phyloP scores from a whole-genome alignment of 2,329 filamentous ascomycete genomes.

The Diplodia sapinea region DNA sequence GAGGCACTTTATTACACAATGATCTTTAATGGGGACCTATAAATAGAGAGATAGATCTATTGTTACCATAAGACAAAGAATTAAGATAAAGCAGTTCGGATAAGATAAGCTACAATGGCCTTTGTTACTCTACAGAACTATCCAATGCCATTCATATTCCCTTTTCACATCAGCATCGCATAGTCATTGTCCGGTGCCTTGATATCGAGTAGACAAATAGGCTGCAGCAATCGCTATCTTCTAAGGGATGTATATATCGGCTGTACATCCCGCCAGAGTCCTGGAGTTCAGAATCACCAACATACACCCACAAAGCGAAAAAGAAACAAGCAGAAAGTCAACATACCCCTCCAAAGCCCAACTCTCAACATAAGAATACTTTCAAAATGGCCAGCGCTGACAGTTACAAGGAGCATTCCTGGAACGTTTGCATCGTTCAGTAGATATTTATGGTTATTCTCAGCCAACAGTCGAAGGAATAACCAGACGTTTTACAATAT shows the following conservation, averaged over 20 bases:
- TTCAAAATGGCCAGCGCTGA: not conserved
- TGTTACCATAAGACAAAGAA: not conserved
- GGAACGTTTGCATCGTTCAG: not conserved
- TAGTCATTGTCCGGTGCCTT: too few relatives aligned
- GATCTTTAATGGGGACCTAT: not conserved
- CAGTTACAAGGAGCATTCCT: not conserved
- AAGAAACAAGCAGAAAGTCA: not conserved
- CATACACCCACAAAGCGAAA: not conserved
- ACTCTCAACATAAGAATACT: not conserved
- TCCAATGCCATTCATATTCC: too few relatives aligned
- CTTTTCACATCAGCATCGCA: too few relatives aligned
- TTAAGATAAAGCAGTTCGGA: too few relatives aligned
- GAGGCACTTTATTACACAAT: not conserved
- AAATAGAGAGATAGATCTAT: not conserved
- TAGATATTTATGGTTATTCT: not conserved
- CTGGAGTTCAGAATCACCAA: not conserved
- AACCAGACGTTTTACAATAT: not conserved
- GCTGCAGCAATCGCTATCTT: too few relatives aligned
- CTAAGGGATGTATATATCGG: not conserved
- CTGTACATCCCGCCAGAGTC: not conserved
- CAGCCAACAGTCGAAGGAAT: not conserved
- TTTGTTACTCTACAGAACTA: too few relatives aligned
- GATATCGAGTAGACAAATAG: too few relatives aligned
- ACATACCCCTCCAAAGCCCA: not conserved
- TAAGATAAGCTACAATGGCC: too few relatives aligned